Evolutionary conservation across 2,329 filamentous ascomycete species (phyloP), one percentile per base, ranked within the genome.

Genomic region (Monosporascus cannonballus): DNA sequence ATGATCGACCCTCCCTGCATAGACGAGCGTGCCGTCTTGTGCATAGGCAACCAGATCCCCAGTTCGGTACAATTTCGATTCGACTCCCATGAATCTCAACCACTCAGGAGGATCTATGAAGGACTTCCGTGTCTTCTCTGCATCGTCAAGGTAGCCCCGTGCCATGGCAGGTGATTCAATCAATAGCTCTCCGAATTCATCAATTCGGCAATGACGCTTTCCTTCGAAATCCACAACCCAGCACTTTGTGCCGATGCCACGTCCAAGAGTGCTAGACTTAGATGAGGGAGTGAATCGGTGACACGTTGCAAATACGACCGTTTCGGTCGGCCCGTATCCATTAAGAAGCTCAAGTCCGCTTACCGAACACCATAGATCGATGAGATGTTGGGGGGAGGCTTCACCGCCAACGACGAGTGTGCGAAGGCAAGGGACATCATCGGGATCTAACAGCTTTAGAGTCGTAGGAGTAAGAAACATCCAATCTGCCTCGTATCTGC

Each of bases 11-110:
- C 76, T 69, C 44, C 76, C 76, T 49, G 73, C 51, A 49, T 65
- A 70, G 6, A 61, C 48, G 22, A 73, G 54, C 25, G 48, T 52
- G n/a, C 67, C 63, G 62, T 86, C 79, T 1, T 57, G 54, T 37
- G 64, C 51, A 27, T 67, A 67, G 11, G 41, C 6, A 6, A 50
- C 51, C 11, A 56, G 45, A 49, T 61, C 59, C 15, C 59, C 59
- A 5, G 59, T 56, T 11, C 52, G 77, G 67, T 60, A 87, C 70
- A 59, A 86, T 61, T 49, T 79, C 67, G 20, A 79, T 80, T 69
- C 81, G 73, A 64, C 86, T 79, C 20, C 82, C 79, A 59, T 49
- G 22, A 14, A 20, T 15, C 9, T 20, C 11, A 44, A 22, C 41
- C 41, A 44, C 20, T n/a, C 11, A 24, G 41, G 41, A 24, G 17